A percentile compares a stretch with the other conserved stretches of the same genome.
These are phyloP conservation scores for Pezicula carpinea DNA, from an alignment of 2,329 filamentous ascomycete genomes.

Conservation along the genomic window DNA sequence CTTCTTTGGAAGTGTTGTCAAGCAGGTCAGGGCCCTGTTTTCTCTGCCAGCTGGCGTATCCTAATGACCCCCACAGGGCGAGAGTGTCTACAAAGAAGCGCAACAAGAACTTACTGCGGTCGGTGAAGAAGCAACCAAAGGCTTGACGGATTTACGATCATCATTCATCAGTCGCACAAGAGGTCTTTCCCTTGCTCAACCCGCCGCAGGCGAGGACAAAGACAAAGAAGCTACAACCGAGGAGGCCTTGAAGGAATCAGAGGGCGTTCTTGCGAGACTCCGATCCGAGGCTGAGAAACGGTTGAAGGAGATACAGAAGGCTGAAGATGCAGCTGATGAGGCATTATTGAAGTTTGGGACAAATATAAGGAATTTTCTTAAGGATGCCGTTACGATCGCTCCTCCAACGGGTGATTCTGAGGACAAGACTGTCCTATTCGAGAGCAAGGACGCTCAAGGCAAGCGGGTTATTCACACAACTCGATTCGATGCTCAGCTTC, in stretches of 20 bases:
- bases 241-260: conserved; percentile 43
- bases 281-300: conserved; percentile 74
- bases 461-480: conserved; percentile 94
- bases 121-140: conserved; percentile 75
- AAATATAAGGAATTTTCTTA: conserved; percentile 84
- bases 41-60: not conserved
- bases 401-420: conserved; percentile 56
- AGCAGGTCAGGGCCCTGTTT: conserved; percentile 60
- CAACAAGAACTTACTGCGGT: conserved; percentile 79
- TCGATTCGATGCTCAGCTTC: conserved; percentile 89
- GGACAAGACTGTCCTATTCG: conserved; percentile 69
- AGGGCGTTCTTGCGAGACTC: conserved; percentile 71
- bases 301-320: conserved; percentile 82
- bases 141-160: conserved; percentile 66
- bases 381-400: conserved; percentile 84
- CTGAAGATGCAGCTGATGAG: conserved; percentile 94
- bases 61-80: conserved; percentile 51
- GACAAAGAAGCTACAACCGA: conserved; percentile 41
- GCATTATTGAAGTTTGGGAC: conserved; percentile 86
- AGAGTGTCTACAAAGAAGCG: conserved; percentile 77
- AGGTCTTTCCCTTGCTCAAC: conserved; percentile 54
- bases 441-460: conserved; percentile 84
- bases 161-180: conserved; percentile 70
- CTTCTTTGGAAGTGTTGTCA: conserved; percentile 86
- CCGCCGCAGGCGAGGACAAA: conserved; percentile 22